Base-by-base conservation (phyloP, 2,329 filamentous ascomycete genomes). In the Monosporascus sp. region DNA sequence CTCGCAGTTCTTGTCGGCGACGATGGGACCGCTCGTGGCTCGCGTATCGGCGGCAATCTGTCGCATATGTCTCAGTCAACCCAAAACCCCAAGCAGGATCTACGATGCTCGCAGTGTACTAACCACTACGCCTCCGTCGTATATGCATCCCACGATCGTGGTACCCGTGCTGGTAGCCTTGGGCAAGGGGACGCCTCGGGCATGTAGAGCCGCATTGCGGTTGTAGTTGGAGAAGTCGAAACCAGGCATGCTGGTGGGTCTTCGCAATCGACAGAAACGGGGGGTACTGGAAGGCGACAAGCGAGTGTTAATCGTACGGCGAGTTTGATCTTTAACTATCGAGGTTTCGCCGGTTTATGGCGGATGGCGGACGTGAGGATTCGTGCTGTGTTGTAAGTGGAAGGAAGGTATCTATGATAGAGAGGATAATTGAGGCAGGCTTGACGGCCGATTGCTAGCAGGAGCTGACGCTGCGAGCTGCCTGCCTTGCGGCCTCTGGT, bases 171-270 rank as follows among this genome's bases (percentile, higher is more conserved):
- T 97, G 57, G 94, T 99, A 58, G 94, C 94, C 78, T 97, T 97
- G 66, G 95, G 94, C 56, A 97, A 80, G 57, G 94, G 94, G 50
- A 97, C 88, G 64, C 95, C 95, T 74, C 88, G 86, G 66, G 93
- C 90, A 73, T 97, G 93, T 64, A 99, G 85, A 60, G 93, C 93
- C 72, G 88, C 85, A 84, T 99, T 99, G 80, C 94, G 90, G 83
- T 96, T 96, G 85, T 97, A 94, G 82, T 99, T 99, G 74, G 91
- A 95, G 82, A 99, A 99, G 79, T 97, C 92, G 82, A 97, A 96
- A 77, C 92, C 92, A 67, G 89, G 87, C 94, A 99, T 99, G 67
- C 69, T 86, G 75, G 63, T 57, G 57, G 49, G 48, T 53, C 49
- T 55, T 49, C 11, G 39, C 5, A 15, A 24, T 38, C 14, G 7